Evolutionary conservation across 1,284 basidiomycete species (phyloP).

Genomic region (Cutaneotrichosporon sp.): DNA sequence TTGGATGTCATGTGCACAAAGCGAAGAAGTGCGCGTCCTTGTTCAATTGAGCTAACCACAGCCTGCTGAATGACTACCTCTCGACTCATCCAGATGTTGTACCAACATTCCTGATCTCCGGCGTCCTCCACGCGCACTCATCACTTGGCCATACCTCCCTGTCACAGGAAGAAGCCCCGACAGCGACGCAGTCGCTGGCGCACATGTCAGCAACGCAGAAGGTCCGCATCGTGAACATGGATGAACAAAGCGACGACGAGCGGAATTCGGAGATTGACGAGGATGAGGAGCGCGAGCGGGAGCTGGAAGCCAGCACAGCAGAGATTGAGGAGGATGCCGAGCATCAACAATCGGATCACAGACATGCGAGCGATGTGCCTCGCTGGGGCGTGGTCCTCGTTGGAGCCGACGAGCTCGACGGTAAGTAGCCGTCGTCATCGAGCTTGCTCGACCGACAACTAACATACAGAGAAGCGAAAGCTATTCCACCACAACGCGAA

Average conservation of each 20-base stretch:
- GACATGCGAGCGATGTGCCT: slow-evolving; percentile 9
- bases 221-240: slow-evolving; percentile 44
- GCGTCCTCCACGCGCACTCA: slow-evolving; percentile 28
- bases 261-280: slow-evolving; percentile 34
- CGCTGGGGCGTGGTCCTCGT: slow-evolving; percentile 41
- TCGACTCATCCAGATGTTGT: slow-evolving; percentile 19
- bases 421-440: slow-evolving; percentile 21
- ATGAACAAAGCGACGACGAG: slow-evolving; percentile 39
- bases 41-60: slow-evolving; percentile 5
- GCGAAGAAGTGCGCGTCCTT: slow-evolving; percentile 38
- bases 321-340: slow-evolving; percentile 12
- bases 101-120: slow-evolving; percentile 40
- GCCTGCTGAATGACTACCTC: slow-evolving; percentile 26
- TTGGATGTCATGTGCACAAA: slow-evolving; percentile 36
- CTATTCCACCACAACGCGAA: slow-evolving; percentile 30
- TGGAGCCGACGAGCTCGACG: slow-evolving; percentile 29
- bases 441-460: neutral
- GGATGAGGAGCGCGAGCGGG: slow-evolving; percentile 18
- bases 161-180: slow-evolving; percentile 1
- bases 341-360: neutral
- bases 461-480: slow-evolving; percentile 32
- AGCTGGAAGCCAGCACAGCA: slow-evolving; percentile 16
- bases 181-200: slow-evolving; percentile 26
- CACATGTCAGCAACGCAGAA: slow-evolving; percentile 28
- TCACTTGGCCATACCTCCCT: slow-evolving; percentile 23